These are phyloP conservation scores for Harringtonia aguacate DNA, from an alignment of 2,329 filamentous ascomycete species.

Conservation along the genomic window DNA sequence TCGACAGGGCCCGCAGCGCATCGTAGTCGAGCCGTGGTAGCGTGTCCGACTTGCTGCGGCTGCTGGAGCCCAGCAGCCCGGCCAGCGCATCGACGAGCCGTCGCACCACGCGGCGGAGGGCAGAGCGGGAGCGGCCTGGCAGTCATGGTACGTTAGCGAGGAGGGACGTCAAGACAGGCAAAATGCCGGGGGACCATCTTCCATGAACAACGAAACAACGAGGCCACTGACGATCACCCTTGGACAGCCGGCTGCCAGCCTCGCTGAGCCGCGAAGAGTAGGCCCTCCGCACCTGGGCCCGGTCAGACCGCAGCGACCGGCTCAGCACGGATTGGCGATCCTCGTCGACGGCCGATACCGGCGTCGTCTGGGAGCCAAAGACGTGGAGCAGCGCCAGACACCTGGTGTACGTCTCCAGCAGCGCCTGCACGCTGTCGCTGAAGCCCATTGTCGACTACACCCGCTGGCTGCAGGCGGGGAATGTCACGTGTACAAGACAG, in stretches of 20 bases:
- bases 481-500: too few species aligned
- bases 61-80: slow-evolving; percentile 26
- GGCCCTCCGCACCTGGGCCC: slow-evolving; percentile 26
- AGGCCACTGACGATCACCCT: slow-evolving; percentile 34
- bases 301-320: slow-evolving; percentile 27
- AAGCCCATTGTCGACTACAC: slow-evolving; percentile 18
- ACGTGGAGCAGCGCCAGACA: slow-evolving; percentile 25
- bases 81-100: slow-evolving; percentile 30
- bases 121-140: slow-evolving; percentile 27
- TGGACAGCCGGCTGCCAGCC: slow-evolving; percentile 29
- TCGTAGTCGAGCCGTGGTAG: slow-evolving; percentile 30
- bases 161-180: not conserved
- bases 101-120: slow-evolving; percentile 29
- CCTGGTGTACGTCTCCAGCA: slow-evolving; percentile 37
- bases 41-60: slow-evolving; percentile 15
- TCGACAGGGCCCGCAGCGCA: slow-evolving; percentile 35
- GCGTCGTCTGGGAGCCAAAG: not conserved
- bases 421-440: slow-evolving; percentile 28
- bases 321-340: slow-evolving; percentile 3
- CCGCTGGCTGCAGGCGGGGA: slow-evolving; percentile 2
- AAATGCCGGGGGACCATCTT: not conserved
- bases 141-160: slow-evolving; percentile 8
- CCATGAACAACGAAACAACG: too few species aligned
- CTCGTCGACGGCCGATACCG: not conserved
- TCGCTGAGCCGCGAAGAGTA: slow-evolving; percentile 31